phyloP scores from a whole-genome alignment of 139 green algal species.

The Ulvella scutata region DNA sequence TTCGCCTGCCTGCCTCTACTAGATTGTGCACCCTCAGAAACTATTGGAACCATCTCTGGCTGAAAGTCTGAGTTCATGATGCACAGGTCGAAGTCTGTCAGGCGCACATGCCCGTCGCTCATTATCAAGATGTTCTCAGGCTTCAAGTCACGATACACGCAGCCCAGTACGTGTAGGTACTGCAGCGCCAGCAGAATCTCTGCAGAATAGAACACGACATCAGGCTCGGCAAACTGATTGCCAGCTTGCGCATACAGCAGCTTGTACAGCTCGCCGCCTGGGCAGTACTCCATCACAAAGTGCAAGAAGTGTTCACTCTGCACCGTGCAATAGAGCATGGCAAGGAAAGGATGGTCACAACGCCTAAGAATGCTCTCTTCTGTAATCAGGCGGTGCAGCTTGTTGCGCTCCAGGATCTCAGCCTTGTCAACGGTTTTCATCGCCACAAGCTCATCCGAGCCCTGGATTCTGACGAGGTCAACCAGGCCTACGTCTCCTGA shows the following conservation, averaged over 20 bases:
- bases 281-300: conserved; percentile 49
- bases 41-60: conserved; percentile 7
- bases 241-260: conserved; percentile 42
- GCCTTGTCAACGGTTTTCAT: conserved; percentile 94
- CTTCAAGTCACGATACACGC: conserved; percentile 96
- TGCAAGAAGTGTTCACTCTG: conserved; percentile 82
- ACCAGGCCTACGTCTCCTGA: conserved; percentile 80
- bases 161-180: conserved; percentile 92
- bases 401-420: conserved; percentile 96
- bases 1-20: conserved; percentile 8
- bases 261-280: conserved; percentile 49
- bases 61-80: conserved; percentile 31
- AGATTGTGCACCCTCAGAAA: not conserved
- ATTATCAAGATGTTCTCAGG: conserved; percentile 96
- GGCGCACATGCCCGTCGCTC: conserved; percentile 71
- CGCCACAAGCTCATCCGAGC: conserved; percentile 55
- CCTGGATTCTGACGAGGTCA: conserved; percentile 81
- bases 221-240: conserved; percentile 61
- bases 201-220: conserved; percentile 70
- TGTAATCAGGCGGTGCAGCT: conserved; percentile 80
- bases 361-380: conserved; percentile 70
- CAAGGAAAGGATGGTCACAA: conserved; percentile 94
- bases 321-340: conserved; percentile 83
- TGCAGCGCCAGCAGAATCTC: conserved; percentile 94
- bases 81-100: conserved; percentile 96